Conservation (phyloP, 2,329 filamentous ascomycete genomes). For the Albophoma yamanashiensis region DNA sequence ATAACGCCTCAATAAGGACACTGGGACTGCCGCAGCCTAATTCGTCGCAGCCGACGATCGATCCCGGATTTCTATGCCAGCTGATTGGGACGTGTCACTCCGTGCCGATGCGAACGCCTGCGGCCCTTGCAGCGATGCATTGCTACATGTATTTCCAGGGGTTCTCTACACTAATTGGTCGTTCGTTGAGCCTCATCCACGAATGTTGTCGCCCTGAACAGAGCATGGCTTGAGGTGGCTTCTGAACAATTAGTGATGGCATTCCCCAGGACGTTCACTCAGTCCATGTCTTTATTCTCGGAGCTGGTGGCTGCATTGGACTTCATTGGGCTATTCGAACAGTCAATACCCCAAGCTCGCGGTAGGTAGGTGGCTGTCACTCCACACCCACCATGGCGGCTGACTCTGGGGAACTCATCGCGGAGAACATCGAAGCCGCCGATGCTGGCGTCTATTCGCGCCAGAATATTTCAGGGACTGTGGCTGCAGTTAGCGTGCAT, state of each 20-base stretch:
- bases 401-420: neutral
- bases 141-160: neutral
- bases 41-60: too few species aligned
- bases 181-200: neutral
- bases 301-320: neutral
- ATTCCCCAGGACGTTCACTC: neutral
- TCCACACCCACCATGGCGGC: neutral
- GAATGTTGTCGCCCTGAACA: neutral
- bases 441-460: neutral
- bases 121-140: neutral
- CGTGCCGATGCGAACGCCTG: too few species aligned
- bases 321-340: neutral
- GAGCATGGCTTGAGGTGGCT: neutral
- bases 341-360: neutral
- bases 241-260: neutral
- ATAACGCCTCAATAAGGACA: constrained; percentile 13
- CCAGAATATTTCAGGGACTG: neutral
- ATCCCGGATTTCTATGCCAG: neutral
- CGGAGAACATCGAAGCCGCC: neutral
- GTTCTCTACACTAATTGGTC: too few species aligned
- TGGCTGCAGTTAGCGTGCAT: neutral
- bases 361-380: neutral
- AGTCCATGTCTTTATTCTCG: neutral
- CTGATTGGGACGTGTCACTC: neutral
- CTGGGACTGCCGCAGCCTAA: neutral